A percentile compares a stretch with the other conserved stretches of the same genome.
These are phyloP conservation scores for Pezizomycotina sp. DNA, from an alignment of 2,329 filamentous ascomycete species.

Conservation along the genomic window DNA sequence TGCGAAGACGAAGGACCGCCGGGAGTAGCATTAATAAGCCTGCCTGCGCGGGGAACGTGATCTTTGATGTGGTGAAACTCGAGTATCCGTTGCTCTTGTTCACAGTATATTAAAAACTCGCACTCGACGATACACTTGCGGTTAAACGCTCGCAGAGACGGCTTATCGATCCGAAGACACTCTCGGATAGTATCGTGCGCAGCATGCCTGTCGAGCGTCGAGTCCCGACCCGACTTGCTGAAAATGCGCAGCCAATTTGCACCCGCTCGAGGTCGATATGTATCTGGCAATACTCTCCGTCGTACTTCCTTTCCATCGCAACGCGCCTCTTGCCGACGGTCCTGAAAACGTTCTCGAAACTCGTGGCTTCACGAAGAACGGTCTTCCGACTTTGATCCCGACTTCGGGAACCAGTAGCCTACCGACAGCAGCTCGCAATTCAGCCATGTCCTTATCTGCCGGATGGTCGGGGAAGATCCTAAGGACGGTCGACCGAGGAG, in stretches of 20 bases:
- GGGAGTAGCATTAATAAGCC: conserved; percentile 52
- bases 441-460: conserved; percentile 5
- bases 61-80: conserved; percentile 72
- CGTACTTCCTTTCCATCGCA: conserved; percentile 25
- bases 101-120: conserved; percentile 64
- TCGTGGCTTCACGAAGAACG: conserved; percentile 22
- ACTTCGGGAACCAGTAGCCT: conserved; percentile 21
- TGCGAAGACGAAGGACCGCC: conserved; percentile 29
- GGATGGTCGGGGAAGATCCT: conserved; percentile 16
- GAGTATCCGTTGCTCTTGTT: conserved; percentile 46
- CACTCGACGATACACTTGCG: conserved; percentile 63
- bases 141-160: conserved; percentile 40
- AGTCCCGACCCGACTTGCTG: conserved; percentile 83
- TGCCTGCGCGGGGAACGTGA: conserved; percentile 57
- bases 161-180: conserved; percentile 45
- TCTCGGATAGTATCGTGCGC: conserved; percentile 39
- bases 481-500: conserved; percentile 13
- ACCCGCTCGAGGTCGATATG: conserved; percentile 52
- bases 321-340: conserved; percentile 12
- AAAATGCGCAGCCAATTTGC: conserved; percentile 54
- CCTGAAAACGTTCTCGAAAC: conserved; percentile 9
- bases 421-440: conserved; percentile 6
- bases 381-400: conserved; percentile 23
- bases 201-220: conserved; percentile 50
- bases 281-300: conserved; percentile 65